Conservation (phyloP, 2,329 filamentous ascomycete genomes). For the Diaporthe vaccinii region DNA sequence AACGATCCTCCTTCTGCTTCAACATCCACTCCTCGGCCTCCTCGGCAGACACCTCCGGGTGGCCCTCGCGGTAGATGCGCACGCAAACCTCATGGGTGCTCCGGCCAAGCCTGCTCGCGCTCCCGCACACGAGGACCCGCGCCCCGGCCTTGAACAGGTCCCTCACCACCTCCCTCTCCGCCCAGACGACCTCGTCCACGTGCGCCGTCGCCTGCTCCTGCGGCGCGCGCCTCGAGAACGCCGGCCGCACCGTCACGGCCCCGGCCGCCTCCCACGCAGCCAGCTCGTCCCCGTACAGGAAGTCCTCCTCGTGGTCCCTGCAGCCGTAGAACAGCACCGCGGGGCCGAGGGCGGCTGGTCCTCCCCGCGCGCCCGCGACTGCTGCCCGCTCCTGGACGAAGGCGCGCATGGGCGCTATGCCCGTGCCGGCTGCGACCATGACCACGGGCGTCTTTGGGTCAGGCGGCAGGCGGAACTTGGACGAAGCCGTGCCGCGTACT, state of each 20-base stretch:
- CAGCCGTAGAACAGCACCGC: conserved; percentile 59
- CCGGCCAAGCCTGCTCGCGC: conserved; percentile 40
- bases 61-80: conserved; percentile 41
- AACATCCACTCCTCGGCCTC: conserved; percentile 42
- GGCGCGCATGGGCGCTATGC: conserved; percentile 59
- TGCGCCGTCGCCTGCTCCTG: conserved; percentile 25
- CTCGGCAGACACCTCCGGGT: conserved; percentile 36
- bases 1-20: conserved; percentile 42
- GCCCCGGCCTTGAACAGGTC: conserved; percentile 38
- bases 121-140: conserved; percentile 41
- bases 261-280: conserved; percentile 42
- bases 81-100: conserved; percentile 39
- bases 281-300: conserved; percentile 47
- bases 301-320: conserved; percentile 52
- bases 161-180: conserved; percentile 39
- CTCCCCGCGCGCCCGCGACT: conserved; percentile 49
- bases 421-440: conserved; percentile 64
- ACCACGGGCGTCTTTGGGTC: conserved; percentile 59
- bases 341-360: conserved; percentile 46
- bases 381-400: conserved; percentile 55
- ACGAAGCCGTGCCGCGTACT: conserved; percentile 44
- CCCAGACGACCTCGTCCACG: conserved; percentile 42
- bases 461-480: conserved; percentile 60
- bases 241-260: conserved; percentile 36
- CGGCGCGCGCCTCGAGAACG: conserved; percentile 29